Percentiles rank a stretch among this genome's conserved stretches.
Evolutionary conservation across 768 basidiomycete genomes (phyloP).

Genomic region (Suillus luteus): DNA sequence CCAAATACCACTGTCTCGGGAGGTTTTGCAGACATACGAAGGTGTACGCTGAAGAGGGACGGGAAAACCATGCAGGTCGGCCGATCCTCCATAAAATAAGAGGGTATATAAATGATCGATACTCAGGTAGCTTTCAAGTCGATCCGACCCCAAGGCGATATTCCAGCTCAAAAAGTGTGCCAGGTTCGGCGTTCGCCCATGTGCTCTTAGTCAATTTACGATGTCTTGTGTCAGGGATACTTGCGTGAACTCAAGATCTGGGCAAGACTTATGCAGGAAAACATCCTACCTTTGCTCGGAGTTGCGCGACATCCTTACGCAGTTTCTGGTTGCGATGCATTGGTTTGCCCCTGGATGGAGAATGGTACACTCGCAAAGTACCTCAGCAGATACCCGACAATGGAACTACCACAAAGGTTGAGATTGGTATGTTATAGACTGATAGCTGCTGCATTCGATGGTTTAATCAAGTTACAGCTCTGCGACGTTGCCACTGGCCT

Average conservation of each 20-base stretch:
- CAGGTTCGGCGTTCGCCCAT: neutral
- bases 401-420: neutral
- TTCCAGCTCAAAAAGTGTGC: neutral
- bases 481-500: neutral
- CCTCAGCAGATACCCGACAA: constrained; percentile 8
- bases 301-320: constrained; percentile 27
- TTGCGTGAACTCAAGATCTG: constrained; percentile 25
- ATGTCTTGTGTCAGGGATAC: constrained; percentile 18
- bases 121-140: neutral
- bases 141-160: neutral
- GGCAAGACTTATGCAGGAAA: constrained; percentile 23
- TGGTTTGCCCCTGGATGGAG: constrained; percentile 37
- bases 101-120: neutral
- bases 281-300: constrained; percentile 35
- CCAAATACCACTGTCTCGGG: neutral
- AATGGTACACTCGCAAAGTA: constrained; percentile 31
- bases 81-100: neutral
- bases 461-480: neutral
- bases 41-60: constrained; percentile 16
- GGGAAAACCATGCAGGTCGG: neutral
- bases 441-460: neutral
- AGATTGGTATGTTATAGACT: neutral
- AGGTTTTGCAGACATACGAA: constrained; percentile 26
- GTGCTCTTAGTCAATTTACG: neutral
- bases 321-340: constrained; percentile 16